Evolutionary conservation across 2,329 filamentous ascomycete species (phyloP).

Genomic region (Colletotrichum paranaense): DNA sequence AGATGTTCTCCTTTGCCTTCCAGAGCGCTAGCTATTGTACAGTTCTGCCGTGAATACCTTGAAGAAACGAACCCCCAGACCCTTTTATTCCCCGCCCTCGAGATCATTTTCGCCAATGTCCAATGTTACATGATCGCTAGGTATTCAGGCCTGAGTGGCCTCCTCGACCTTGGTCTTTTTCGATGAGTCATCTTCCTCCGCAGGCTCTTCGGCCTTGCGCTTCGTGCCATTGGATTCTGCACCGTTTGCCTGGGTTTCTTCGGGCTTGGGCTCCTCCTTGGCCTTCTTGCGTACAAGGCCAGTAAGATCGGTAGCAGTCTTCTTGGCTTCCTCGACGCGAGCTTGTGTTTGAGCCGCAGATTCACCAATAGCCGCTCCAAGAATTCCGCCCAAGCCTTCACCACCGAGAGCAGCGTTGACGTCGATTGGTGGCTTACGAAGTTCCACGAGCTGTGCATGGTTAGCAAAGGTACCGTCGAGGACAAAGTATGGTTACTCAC

Average conservation of each 20-base stretch:
- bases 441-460: conserved; percentile 70
- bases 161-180: conserved; percentile 50
- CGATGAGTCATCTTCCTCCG: conserved; percentile 46
- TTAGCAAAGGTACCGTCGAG: neutral
- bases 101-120: conserved; percentile 12
- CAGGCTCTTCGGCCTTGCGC: conserved; percentile 63
- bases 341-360: conserved; percentile 70
- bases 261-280: conserved; percentile 48
- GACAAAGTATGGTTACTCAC: conserved; percentile 54
- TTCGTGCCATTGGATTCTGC: conserved; percentile 57
- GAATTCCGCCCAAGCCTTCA: conserved; percentile 66
- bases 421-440: conserved; percentile 72
- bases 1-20: conserved; percentile 9
- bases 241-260: conserved; percentile 39
- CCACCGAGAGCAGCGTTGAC: conserved; percentile 66
- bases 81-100: neutral
- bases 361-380: conserved; percentile 73
- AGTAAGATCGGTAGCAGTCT: conserved; percentile 78
- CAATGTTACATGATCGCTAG: neutral
- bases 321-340: conserved; percentile 77
- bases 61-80: conserved; percentile 10
- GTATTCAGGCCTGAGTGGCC: conserved; percentile 36
- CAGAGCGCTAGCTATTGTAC: conserved; percentile 22
- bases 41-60: conserved; percentile 22
- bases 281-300: conserved; percentile 81